Evolutionary conservation across 768 basidiomycete species (phyloP), one percentile per base, ranked within the genome.

Genomic region (Boletus rubescentipes): DNA sequence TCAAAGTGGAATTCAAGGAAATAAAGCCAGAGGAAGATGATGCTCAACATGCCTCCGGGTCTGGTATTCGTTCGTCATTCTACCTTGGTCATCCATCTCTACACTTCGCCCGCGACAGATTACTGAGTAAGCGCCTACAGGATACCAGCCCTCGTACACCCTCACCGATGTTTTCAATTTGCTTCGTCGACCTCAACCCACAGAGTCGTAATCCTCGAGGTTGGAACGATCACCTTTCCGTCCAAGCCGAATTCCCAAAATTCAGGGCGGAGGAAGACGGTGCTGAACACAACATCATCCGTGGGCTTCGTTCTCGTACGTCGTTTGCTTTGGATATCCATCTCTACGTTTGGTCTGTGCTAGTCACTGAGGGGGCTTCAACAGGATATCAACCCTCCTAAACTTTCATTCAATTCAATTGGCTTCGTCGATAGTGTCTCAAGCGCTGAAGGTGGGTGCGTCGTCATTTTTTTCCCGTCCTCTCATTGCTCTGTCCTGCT

Each of bases 351-450:
- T 49, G 5, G 20, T 14, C 9, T 10, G 20, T 18, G 20, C 8
- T 9, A 32, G 4, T 14, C n/a, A 2, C 5, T 47, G 16, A 34
- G 9, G 2, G 6, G 14, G 8, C 11, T 0, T n/a, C n/a, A 30
- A 34, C 38, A 64, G 61, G 23, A 38, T 55, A 64, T 7, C 21
- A 52, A 30, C 64, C 57, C 9, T 57, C 64, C 2, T 30, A 39
- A 32, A 49, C 58, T 8, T 54, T 65, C 23, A 7, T 57, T 9
- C 53, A 65, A 0, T 23, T 60, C n/a, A 39, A 50, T 30, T 43
- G 41, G 4, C 56, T 51, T 9, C 3, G 15, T 23, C 49, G 2
- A 34, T n/a, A n/a, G n/a, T n/a, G n/a, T 23, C 38, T 29, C 36
- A 9, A 11, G 31, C 21, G 29, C 37, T 11, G 2, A 26, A 40